Evolutionary conservation across 176 grass and related monocot genomes (phyloP), one percentile per base, ranked within the genome.

Genomic region (Bolboschoenus planiculmis): DNA sequence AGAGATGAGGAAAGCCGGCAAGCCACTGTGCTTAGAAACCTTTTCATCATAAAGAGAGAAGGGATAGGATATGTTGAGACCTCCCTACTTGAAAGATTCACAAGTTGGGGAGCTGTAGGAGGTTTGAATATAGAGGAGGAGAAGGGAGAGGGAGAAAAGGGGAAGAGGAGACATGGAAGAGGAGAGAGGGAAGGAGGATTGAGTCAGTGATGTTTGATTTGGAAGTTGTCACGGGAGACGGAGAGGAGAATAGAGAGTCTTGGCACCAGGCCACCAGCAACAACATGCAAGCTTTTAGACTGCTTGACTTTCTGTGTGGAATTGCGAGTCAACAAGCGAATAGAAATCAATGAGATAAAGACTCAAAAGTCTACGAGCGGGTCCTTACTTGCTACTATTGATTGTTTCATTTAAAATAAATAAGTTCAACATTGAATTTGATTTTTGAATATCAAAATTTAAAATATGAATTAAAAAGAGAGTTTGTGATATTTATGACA

Each of bases 1-100:
- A 58, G 9, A 31, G 55, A 92, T 24, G 5, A 43, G 81, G 81
- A 90, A 84, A 43, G 81, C 44, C 0, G 90, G 90, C 75, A 91
- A 88, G n/a, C 92, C 84, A 75, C 90, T 90, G 85, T 75, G 82
- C 58, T 23, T 18, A 7, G 1, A 0, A 15, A 34, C 4, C 1
- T 53, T 37, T 5, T 54, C 4, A 56, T 46, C 50, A 53, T 78
- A 64, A 64, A 55, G n/a, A 78, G 42, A 51, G 44, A 78, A 78
- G 13, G 47, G 75, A 53, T 78, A 55, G 24, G 42, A 18, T 10
- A 78, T 10, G 4, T 14, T 78, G 40, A 31, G 29, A 55, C 36
- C 26, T 27, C 30, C 77, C 34, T 50, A 79, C 54, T 24, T 10
- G 8, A 56, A 79, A 79, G 77, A 10, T 31, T 16, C 5, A 44